Percentiles rank a stretch among this genome's conserved stretches.
Evolutionary conservation across 2,329 filamentous ascomycete species (phyloP).

Genomic region (Pseudogymnoascus sp.): DNA sequence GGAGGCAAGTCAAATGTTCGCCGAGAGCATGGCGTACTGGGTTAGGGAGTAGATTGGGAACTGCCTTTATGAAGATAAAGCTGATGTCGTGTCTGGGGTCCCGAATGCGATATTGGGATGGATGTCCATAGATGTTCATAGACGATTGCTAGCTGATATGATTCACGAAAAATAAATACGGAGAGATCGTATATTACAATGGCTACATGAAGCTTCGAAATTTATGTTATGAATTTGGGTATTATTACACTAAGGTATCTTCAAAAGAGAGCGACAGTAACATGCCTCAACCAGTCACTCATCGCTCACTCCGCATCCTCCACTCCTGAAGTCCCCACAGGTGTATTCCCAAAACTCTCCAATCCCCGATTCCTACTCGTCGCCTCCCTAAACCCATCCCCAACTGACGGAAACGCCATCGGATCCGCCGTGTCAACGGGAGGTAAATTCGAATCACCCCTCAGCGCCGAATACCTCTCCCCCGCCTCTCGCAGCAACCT

Average conservation of each 20-base stretch:
- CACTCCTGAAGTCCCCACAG: slow-evolving; percentile 22
- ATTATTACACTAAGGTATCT: background rate
- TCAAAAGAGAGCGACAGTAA: background rate
- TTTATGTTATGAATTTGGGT: background rate
- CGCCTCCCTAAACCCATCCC: slow-evolving; percentile 3
- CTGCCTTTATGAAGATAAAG: background rate
- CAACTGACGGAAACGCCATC: background rate
- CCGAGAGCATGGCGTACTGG: background rate
- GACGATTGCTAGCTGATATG: background rate
- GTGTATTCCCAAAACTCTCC: slow-evolving; percentile 33
- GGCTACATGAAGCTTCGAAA: background rate
- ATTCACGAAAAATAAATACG: slow-evolving; percentile 1
- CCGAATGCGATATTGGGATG: background rate
- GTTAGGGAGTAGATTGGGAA: background rate
- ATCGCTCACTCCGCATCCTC: slow-evolving; percentile 24
- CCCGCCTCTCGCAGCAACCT: slow-evolving; percentile 71
- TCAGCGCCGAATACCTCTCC: slow-evolving; percentile 55
- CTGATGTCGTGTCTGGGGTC: background rate
- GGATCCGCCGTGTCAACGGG: background rate
- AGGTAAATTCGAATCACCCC: slow-evolving; percentile 25
- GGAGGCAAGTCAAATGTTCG: background rate
- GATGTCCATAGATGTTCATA: background rate
- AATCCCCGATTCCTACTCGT: slow-evolving; percentile 25
- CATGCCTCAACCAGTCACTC: background rate
- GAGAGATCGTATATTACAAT: background rate